Base-by-base conservation (phyloP, 805 yeast genomes). In the Saccharomyces mikatae region DNA sequence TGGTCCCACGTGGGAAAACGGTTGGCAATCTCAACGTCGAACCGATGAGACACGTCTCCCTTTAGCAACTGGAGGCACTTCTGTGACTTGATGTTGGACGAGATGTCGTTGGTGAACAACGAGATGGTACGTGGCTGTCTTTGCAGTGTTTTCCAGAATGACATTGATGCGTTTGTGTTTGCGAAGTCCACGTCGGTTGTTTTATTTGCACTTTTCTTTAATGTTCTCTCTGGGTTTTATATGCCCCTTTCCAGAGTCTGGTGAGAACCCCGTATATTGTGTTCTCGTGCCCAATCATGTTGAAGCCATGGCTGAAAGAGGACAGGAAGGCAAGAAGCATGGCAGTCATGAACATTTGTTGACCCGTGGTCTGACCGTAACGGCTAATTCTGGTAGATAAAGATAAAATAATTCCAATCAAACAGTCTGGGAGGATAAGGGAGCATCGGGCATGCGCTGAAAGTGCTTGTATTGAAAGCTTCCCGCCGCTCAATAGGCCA, bases 121-220 rank as follows among this genome's bases (percentile, higher is more conserved):
- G 83, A 74, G 51, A 80, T 73, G 1, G 74, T 71, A 21, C 82
- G 75, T 1, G 81, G 77, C 22, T 72, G 69, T 14, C 60, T 56
- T 58, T 78, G 82, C 9, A 79, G 61, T 2, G 81, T 70, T 58
- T 66, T 77, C 54, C 79, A 71, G 76, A 79, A 71, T 5, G 82
- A 76, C 81, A 78, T 78, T 36, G 41, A 3, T 13, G 29, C 24
- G 31, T 51, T 47, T 13, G 36, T 4, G 17, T 30, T 11, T 50
- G 52, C 29, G 49, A 31, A 29, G 13, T 26, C 6, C 47, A 30
- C n/a, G 29, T 44, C 31, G 6, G 31, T 31, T n/a, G 29, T 13
- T 22, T 30, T 2, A 21, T 17, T 17, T 17, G 24, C 22, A 17
- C 44, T 36, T 36, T 17, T 36, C 44, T n/a, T n/a, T 36, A 6